Base-by-base conservation (phyloP, 1,284 basidiomycete genomes). In the Apiotrichum gamsii region DNA sequence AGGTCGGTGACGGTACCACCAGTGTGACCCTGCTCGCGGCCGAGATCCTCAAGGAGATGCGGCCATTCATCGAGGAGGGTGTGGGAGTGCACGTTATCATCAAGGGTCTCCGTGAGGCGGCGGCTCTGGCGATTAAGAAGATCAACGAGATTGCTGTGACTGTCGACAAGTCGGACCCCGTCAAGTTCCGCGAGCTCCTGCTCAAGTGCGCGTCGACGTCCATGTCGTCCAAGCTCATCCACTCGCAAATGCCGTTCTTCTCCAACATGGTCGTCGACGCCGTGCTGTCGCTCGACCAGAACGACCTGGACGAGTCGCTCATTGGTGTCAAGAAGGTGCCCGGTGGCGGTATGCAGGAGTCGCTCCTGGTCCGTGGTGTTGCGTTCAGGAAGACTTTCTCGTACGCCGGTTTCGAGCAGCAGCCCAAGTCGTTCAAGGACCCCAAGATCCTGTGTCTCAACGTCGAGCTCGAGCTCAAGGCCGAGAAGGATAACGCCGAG, bases 351-450 rank as follows among this genome's bases (percentile, higher is more conserved):
- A 90, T 97, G 85, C 90, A 95, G 58, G 95, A 99, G 71, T 95
- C 91, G 3, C 77, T 87, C 44, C 80, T 93, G 46, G 80, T 93
- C 65, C 76, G 77, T 48, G 95, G 95, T 44, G 95, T 99, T 35
- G 85, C 95, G 0, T 99, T 98, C 82, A 97, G 97, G 73, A 99
- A 98, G 78, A 98, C 95, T 0, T 99, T 99, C 74, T 93, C 91
- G 3, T 99, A 99, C 64, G 95, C 95, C 36, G 95, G 95, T 45
- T 96, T 96, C 36, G 95, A 99, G 71, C 95, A 99, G 73, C 95
- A 98, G 72, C 95, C 95, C 38, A 98, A 98, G 75, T 79, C 81
- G 19, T 97, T 98, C 78, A 77, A 76, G 54, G 72, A 95, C 67
- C 91, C 94, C 40, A 84, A 90, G 58, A 83, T 99, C 45, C 78